Conservation (phyloP, 345 rosid species). For the Rhodomyrtus tomentosa region DNA sequence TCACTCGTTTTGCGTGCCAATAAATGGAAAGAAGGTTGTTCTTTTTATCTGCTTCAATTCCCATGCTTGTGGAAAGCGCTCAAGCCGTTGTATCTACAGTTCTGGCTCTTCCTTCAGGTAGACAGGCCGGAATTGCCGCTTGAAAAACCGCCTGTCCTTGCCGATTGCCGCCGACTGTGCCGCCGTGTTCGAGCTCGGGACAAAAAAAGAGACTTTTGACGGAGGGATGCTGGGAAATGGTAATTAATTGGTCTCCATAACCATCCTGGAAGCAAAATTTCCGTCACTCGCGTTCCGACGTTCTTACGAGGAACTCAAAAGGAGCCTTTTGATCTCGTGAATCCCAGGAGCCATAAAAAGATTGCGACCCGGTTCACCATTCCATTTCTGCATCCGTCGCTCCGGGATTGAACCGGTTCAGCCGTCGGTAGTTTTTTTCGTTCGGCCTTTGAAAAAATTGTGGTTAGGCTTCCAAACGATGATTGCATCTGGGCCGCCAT, state of each 20-base stretch:
- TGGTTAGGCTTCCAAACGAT: not conserved
- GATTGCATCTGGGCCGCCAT: not conserved
- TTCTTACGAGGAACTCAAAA: not conserved
- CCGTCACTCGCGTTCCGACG: not conserved
- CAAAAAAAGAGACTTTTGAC: not conserved
- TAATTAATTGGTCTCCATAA: not conserved
- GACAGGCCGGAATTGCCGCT: not conserved
- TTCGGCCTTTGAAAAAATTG: no score
- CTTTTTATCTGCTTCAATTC: not conserved
- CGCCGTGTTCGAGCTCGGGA: not conserved
- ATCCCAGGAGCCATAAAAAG: not conserved
- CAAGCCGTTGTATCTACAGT: not conserved
- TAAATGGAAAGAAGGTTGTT: not conserved
- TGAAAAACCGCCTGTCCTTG: not conserved
- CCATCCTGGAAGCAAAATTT: not conserved
- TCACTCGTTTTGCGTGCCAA: not conserved
- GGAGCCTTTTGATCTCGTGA: not conserved
- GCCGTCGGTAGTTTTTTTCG: not conserved
- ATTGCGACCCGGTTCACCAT: not conserved
- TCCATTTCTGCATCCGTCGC: not conserved
- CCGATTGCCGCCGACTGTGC: not conserved
- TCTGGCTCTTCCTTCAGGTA: not conserved
- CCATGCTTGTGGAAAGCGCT: not conserved
- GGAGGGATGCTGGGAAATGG: not conserved
- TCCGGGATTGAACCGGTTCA: not conserved